A percentile compares a stretch with the other conserved stretches of the same genome.
Conservation (phyloP, 257 asterid genomes). For the Nicotiana attenuata region DNA sequence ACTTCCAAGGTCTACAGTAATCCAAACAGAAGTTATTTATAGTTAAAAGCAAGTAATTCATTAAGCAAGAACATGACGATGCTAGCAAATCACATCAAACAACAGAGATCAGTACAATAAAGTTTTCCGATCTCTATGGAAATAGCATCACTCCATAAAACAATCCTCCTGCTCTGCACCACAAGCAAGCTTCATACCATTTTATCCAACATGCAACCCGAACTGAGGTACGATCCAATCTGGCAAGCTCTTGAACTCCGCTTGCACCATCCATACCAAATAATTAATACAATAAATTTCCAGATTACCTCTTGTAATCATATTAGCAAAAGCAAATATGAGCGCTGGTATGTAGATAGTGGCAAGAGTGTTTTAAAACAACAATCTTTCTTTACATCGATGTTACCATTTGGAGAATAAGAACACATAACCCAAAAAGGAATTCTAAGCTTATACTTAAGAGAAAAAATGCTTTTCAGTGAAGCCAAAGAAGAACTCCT, state of each 20-base stretch:
- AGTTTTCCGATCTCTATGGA: not conserved
- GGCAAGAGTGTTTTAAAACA: not conserved
- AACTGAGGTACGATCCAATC: not conserved
- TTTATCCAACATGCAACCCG: not conserved
- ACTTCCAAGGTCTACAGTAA: not conserved
- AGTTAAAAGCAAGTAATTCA: not conserved
- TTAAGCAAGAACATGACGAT: not conserved
- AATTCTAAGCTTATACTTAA: not conserved
- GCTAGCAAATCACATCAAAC: not conserved
- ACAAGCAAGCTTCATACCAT: not conserved
- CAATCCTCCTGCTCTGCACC: not conserved
- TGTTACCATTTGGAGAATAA: not conserved
- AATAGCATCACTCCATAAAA: not conserved
- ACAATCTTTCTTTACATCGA: not conserved
- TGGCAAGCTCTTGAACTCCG: not conserved
- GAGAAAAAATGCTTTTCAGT: not conserved
- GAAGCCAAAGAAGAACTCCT: constrained; percentile 2
- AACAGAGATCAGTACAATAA: not conserved
- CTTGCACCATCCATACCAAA: not conserved
- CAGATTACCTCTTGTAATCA: not conserved
- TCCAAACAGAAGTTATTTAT: not conserved
- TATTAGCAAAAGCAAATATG: not conserved
- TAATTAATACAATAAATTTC: not conserved
- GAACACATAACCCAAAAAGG: not conserved
- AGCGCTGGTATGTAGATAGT: not conserved